Evolutionary conservation across 306 rosid species (phyloP), one percentile per base, ranked within the genome.

Genomic region (Lupinus albus): DNA sequence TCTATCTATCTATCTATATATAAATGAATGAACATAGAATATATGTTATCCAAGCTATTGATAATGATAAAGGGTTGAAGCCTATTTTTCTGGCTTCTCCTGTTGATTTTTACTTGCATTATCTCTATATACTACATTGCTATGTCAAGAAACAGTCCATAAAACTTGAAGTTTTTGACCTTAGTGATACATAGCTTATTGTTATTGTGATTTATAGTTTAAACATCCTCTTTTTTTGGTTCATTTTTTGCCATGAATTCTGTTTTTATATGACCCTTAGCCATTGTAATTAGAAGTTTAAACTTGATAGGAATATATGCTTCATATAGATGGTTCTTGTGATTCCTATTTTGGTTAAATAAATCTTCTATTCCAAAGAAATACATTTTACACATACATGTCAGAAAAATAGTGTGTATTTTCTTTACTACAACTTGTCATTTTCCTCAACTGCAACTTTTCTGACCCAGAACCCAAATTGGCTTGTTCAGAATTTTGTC

Each of bases 11-110:
- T n/a, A n/a, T n/a, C n/a, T n/a, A n/a, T n/a, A n/a, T n/a, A n/a
- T n/a, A n/a, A n/a, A n/a, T n/a, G n/a, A n/a, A 81, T 25, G 30
- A 58, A 36, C 50, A 65, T 81, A 68, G 55, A 25, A 71, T 67
- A 57, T 76, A 58, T 74, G 76, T 70, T 79, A 75, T 80, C 30
- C 72, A 35, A 65, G 82, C 78, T 66, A 61, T 53, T 73, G 78
- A 77, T 77, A 18, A 78, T 50, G 38, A 33, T 42, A 42, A 77
- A 75, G 83, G 89, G 89, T 67, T 56, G 87, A 70, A 67, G 86
- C 85, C 82, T 36, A 45, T 78, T 88, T 91, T 86, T 82, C 60
- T 83, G 91, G 91, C 88, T 77, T 64, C 69, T 82, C 74, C 63
- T 57, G 11, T 46, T 69, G 59, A 61, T 46, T 55, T 73, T 78